Base-by-base conservation (phyloP, 2,329 filamentous ascomycete genomes). In the Apiospora malaysiana region DNA sequence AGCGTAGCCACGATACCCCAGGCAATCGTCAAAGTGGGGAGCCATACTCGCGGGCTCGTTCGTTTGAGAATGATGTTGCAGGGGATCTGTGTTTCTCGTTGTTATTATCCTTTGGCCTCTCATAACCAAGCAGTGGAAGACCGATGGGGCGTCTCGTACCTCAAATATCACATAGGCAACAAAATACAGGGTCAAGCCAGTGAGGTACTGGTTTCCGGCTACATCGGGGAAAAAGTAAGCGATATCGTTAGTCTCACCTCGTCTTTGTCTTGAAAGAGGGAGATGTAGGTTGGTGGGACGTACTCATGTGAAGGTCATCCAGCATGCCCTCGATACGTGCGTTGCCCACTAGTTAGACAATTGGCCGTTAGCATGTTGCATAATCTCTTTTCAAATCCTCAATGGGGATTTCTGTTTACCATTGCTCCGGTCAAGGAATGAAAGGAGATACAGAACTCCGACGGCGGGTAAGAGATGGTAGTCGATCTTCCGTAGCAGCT, bases 161-260 rank as follows among this genome's bases (percentile, higher is more conserved):
- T 90, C 88, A 56, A 89, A 89, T 14, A 89, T 75, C 1, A 89
- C 87, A 71, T 89, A 90, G 59, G 86, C 87, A 51, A 89, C 81
- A 76, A 93, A 93, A 78, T 92, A 93, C 0, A 93, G 78, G 0
- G 90, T 92, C 51, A 93, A 77, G 0, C 89, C 89, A 0, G 88
- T 90, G 0, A 92, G 82, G 71, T 93, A 93, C 74, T 92, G 85
- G 65, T 91, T 87, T 0, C 87, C 89, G 37, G 86, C 86, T 86
- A 56, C 25, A 16, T 23, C n/a, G 2, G 18, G 2, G n/a, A 5
- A 37, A 45, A 16, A 32, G 73, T 46, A 68, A 70, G 32, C 10
- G 8, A 14, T 5, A n/a, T 3, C 4, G 16, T 63, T 9, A 63
- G 56, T 5, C 21, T 59, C 18, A 9, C 68, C 70, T 0, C 73